Percentiles rank a stretch among this genome's conserved stretches.
Evolutionary conservation across 106 monocot genomes (phyloP).

Genomic region (Dioscorea alata): DNA sequence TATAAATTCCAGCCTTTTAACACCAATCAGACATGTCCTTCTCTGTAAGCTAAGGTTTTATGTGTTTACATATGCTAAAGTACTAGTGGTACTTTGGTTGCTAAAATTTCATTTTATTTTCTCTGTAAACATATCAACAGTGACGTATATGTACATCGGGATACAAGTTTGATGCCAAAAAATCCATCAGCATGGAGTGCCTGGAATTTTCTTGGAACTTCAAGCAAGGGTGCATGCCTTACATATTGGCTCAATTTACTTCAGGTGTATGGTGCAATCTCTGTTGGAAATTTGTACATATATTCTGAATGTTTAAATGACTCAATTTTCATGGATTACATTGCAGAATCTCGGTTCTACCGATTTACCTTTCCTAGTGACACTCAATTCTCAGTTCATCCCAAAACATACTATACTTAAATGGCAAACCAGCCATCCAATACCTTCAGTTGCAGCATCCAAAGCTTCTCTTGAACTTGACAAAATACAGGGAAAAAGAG

Average conservation of each 20-base stretch:
- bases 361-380: slow-evolving; percentile 56
- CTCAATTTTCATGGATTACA: not conserved
- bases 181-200: slow-evolving; percentile 91
- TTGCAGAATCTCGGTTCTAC: slow-evolving; percentile 64
- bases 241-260: slow-evolving; percentile 97
- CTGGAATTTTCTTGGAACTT: slow-evolving; percentile 91
- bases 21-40: no score
- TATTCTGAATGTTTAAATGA: not conserved
- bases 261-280: slow-evolving; percentile 44
- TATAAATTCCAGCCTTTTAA: no score
- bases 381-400: slow-evolving; percentile 60
- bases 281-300: not conserved
- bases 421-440: slow-evolving; percentile 77
- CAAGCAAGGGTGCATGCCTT: slow-evolving; percentile 48
- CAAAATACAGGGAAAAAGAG: slow-evolving; percentile 70
- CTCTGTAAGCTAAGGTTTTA: no score
- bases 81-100: not conserved
- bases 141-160: slow-evolving; percentile 87
- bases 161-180: slow-evolving; percentile 75
- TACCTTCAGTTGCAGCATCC: slow-evolving; percentile 84
- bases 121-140: slow-evolving; percentile 33
- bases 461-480: slow-evolving; percentile 79
- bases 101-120: not conserved
- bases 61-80: not conserved
- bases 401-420: slow-evolving; percentile 54